Evolutionary conservation across 2,329 filamentous ascomycete species (phyloP).

Genomic region (Blastomyces percursus): DNA sequence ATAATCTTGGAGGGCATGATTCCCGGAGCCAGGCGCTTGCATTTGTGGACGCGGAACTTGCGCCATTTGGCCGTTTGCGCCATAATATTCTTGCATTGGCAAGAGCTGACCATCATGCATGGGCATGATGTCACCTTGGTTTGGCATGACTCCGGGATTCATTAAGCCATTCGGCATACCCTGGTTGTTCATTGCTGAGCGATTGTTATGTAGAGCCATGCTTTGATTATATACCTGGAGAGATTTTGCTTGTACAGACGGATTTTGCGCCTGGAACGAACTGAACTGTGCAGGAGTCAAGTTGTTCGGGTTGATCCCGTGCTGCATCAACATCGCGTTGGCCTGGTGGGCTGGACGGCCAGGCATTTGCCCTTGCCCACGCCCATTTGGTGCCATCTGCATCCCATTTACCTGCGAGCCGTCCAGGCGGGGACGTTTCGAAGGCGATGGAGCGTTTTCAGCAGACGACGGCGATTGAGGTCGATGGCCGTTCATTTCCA

Average conservation of each 20-base stretch:
- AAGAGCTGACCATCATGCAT: constrained; percentile 51
- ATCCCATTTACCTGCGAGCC: constrained; percentile 62
- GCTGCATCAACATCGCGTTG: constrained; percentile 36
- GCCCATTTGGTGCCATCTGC: constrained; percentile 67
- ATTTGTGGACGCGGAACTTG: constrained; percentile 17
- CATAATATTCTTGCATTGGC: constrained; percentile 47
- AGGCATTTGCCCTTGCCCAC: constrained; percentile 58
- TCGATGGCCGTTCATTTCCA: constrained; percentile 72
- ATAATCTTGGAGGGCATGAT: constrained; percentile 58
- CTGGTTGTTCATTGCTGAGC: constrained; percentile 68
- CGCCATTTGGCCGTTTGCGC: constrained; percentile 41
- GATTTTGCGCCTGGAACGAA: constrained; percentile 45
- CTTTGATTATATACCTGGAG: constrained; percentile 80
- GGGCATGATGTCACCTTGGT: constrained; percentile 72
- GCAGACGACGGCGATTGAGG: constrained; percentile 70
- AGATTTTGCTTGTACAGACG: constrained; percentile 63
- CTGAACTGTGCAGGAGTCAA: constrained; percentile 69
- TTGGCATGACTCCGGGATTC: constrained; percentile 54
- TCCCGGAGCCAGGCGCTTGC: constrained; percentile 28
- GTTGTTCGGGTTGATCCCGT: constrained; percentile 63
- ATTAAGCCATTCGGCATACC: constrained; percentile 63
- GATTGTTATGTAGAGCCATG: constrained; percentile 66
- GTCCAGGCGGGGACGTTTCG: constrained; percentile 76
- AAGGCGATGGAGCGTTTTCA: constrained; percentile 84
- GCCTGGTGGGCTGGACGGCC: constrained; percentile 51